Base-by-base conservation (phyloP, 257 asterid genomes). In the Fraxinus quadrangulata region DNA sequence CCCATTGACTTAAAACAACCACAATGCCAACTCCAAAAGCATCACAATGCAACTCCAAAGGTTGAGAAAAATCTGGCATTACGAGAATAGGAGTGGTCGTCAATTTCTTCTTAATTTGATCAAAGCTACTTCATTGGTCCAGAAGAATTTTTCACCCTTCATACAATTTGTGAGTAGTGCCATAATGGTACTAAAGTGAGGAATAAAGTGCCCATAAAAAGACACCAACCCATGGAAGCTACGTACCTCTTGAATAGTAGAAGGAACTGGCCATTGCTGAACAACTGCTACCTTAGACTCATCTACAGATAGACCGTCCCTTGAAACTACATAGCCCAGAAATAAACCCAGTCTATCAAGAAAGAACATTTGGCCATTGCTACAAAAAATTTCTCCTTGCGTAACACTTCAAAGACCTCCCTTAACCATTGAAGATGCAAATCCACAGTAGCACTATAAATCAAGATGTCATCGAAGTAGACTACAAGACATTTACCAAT, bases 381-480 rank as follows among this genome's bases (percentile, higher is more conserved):
- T 6, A 54, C 16, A 16, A 67, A 67, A 2, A 54, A 4, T 3
- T 61, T 13, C 8, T 75, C 72, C 2, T 8, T 63, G 2, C 4
- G 9, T 31, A 80, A 16, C 0, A 28, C 72, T 6, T 34, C 17
- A 31, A 80, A 54, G 42, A 75, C 77, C 45, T 17, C 65, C 10
- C 2, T 0, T 1, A 74, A 56, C 13, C 75, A 73, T n/a, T 69
- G 67, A 1, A 39, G 24, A n/a, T 75, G 77, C 5, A 21, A 45
- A 7, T 2, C 19, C 6, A 8, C 5, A 28, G 47, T 11, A 40
- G 1, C 6, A 31, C 34, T 74, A n/a, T 66, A 79, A 34, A 74
- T 24, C 3, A 80, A 1, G 5, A 80, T 80, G 12, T 67, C 79
- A 14, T 74, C 76, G 49, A 80, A 80, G 12, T 80, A 80, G 2